These are phyloP conservation scores for Populus hybrid DNA, from an alignment of 441 rosid genomes.

Conservation along the genomic window DNA sequence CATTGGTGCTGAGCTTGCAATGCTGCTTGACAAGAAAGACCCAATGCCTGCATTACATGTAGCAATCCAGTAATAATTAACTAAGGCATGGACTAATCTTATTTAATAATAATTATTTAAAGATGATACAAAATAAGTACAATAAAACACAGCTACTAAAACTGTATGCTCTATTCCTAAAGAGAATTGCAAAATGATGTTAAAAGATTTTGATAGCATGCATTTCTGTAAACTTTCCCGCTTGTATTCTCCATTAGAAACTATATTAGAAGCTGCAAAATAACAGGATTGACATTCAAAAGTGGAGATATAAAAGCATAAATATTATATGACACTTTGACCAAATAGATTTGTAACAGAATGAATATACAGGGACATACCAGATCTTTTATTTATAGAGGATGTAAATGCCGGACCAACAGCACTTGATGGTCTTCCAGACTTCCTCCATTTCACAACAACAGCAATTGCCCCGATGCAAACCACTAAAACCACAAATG, in stretches of 20 bases:
- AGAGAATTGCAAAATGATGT: background rate
- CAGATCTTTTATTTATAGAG: conserved; percentile 82
- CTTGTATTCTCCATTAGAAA: background rate
- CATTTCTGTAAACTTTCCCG: background rate
- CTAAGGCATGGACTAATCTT: background rate
- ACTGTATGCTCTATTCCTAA: background rate
- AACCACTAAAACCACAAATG: conserved; percentile 72
- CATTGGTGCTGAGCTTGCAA: conserved; percentile 68
- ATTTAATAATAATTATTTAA: background rate
- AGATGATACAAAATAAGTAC: background rate
- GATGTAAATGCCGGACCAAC: conserved; percentile 71
- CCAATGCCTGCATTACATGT: conserved; percentile 55
- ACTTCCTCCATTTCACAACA: conserved; percentile 69
- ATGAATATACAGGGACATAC: conserved; percentile 29
- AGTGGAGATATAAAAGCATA: background rate
- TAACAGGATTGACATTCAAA: background rate
- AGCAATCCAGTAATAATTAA: conserved; percentile 12
- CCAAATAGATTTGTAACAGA: background rate
- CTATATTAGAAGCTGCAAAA: background rate
- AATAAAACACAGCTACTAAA: background rate
- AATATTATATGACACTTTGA: background rate
- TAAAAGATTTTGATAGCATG: background rate
- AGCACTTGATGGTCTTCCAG: conserved; percentile 78
- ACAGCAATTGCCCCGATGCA: conserved; percentile 63
- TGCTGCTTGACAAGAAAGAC: conserved; percentile 67